Conservation (phyloP, 176 grass and related monocot genomes). For the Triticum dicoccoides region DNA sequence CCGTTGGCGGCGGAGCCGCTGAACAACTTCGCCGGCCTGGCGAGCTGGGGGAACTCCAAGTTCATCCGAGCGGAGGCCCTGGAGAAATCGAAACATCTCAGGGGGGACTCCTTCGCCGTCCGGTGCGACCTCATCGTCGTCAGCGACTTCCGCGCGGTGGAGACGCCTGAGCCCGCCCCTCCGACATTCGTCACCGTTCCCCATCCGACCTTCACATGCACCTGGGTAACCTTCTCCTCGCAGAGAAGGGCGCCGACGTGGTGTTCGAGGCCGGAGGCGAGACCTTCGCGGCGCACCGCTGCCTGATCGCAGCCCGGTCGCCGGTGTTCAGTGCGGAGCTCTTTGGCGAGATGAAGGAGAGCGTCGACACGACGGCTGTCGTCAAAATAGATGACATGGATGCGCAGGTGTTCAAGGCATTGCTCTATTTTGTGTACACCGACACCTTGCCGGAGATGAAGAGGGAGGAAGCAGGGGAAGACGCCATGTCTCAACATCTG, state of each 20-base stretch:
- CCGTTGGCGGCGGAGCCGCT: background rate
- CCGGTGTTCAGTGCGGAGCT: background rate
- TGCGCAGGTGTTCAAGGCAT: background rate
- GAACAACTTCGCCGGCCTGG: background rate
- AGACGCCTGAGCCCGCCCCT: background rate
- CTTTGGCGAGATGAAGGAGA: background rate
- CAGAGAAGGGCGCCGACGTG: background rate
- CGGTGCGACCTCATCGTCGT: background rate
- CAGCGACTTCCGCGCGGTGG: background rate
- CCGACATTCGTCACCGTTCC: background rate
- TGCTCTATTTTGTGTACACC: background rate
- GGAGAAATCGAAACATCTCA: background rate
- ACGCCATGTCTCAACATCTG: background rate
- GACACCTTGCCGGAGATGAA: background rate
- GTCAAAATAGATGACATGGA: background rate
- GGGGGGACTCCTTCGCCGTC: background rate
- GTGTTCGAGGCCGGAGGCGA: conserved; percentile 2
- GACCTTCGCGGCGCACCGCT: background rate
- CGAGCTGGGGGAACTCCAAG: background rate
- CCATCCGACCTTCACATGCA: background rate
- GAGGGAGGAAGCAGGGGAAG: background rate
- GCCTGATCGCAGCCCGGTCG: background rate
- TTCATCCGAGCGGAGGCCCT: background rate
- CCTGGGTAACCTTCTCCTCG: background rate
- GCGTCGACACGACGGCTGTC: background rate